A percentile compares a stretch with the other conserved stretches of the same genome.
phyloP scores from a whole-genome alignment of 202 grass and related monocot species.

The Schoenoplectus triqueter region DNA sequence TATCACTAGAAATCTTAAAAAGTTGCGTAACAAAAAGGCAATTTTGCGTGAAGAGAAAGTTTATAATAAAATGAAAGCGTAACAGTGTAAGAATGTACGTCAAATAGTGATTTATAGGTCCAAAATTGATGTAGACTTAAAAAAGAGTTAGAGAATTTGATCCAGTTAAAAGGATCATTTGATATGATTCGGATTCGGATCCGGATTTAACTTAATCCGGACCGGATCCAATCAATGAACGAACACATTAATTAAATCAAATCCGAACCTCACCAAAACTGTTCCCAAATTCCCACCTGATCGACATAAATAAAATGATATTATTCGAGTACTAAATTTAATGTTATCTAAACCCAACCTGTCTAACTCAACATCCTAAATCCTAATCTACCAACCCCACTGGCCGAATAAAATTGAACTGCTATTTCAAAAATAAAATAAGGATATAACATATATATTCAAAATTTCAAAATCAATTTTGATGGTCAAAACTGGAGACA shows the following conservation, averaged over 20 bases:
- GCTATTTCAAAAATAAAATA: neutral
- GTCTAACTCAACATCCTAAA: neutral
- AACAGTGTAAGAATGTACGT: neutral
- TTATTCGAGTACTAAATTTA: too few species aligned
- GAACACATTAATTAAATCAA: neutral
- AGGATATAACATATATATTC: too few species aligned
- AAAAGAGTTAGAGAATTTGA: neutral
- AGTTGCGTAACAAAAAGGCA: slow-evolving; percentile 27
- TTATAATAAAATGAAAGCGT: neutral
- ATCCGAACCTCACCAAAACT: neutral
- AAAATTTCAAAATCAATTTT: neutral
- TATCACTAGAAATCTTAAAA: neutral
- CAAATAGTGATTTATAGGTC: slow-evolving; percentile 2
- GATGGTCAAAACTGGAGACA: neutral
- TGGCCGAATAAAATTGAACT: neutral
- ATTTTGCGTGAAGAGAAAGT: slow-evolving; percentile 33
- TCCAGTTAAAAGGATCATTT: neutral
- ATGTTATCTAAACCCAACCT: too few species aligned
- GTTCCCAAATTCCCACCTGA: neutral
- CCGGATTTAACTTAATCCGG: neutral
- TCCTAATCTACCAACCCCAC: neutral
- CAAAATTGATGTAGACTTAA: slow-evolving; percentile 10
- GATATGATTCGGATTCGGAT: neutral
- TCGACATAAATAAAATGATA: neutral
- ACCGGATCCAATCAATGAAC: neutral